A percentile compares a stretch with the other conserved stretches of the same genome.
phyloP scores from a whole-genome alignment of 2,329 filamentous ascomycete genomes.

The Diplodia intermedia region DNA sequence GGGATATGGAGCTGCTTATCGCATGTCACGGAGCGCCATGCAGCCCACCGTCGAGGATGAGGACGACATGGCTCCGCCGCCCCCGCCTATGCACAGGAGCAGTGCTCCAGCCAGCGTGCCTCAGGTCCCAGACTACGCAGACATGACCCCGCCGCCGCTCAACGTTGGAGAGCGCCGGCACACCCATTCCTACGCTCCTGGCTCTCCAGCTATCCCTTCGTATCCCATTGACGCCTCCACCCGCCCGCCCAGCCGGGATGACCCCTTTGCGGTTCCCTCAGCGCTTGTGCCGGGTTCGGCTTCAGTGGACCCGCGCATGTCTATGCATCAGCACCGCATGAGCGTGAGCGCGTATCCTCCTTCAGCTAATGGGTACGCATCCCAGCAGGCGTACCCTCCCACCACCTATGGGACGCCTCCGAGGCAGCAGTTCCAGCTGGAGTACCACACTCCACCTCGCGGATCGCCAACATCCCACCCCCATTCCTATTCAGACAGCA shows the following conservation, averaged over 20 bases:
- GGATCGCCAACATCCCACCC: conserved; percentile 45
- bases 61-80: conserved; percentile 59
- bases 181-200: conserved; percentile 39
- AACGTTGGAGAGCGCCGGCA: conserved; percentile 45
- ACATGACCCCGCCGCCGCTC: conserved; percentile 45
- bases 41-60: conserved; percentile 70
- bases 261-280: conserved; percentile 38
- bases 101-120: conserved; percentile 39
- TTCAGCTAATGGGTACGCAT: conserved; percentile 37
- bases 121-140: conserved; percentile 36
- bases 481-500: conserved; percentile 53
- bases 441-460: conserved; percentile 42
- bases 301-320: conserved; percentile 34
- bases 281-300: conserved; percentile 44
- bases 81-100: conserved; percentile 49
- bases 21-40: conserved; percentile 58
- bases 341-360: conserved; percentile 35
- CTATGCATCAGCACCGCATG: conserved; percentile 34
- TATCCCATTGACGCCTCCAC: not conserved
- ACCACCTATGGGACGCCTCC: conserved; percentile 34
- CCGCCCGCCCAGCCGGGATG: conserved; percentile 15
- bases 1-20: conserved; percentile 39
- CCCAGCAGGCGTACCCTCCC: conserved; percentile 34
- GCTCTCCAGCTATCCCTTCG: conserved; percentile 27
- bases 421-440: conserved; percentile 42